A percentile compares a stretch with the other conserved stretches of the same genome.
These are phyloP conservation scores for Podaxis sp. DNA, from an alignment of 768 basidiomycete genomes.

Conservation along the genomic window DNA sequence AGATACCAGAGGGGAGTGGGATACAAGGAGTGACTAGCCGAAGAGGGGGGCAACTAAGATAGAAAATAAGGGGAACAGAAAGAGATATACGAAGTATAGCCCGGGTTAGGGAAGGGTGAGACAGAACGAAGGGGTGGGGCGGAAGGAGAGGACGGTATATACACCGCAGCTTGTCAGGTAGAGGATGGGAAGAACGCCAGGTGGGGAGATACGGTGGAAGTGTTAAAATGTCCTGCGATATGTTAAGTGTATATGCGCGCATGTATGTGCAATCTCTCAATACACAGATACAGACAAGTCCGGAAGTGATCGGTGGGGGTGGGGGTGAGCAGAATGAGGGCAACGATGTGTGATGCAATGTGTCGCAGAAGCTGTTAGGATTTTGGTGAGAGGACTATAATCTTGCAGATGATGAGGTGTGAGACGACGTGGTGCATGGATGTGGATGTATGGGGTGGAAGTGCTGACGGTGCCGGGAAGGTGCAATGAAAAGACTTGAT, in stretches of 20 bases:
- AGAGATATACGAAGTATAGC: too few relatives aligned
- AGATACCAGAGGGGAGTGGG: neutral
- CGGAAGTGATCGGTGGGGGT: neutral
- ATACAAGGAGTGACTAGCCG: slow-evolving; percentile 12
- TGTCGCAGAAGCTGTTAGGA: slow-evolving; percentile 1
- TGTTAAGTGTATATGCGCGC: neutral
- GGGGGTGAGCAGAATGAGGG: slow-evolving; percentile 1
- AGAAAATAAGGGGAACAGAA: neutral
- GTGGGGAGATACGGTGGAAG: neutral
- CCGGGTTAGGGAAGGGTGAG: neutral
- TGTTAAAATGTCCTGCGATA: neutral
- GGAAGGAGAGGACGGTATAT: neutral
- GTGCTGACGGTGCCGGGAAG: slow-evolving; percentile 10
- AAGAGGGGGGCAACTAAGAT: neutral
- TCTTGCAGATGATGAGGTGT: neutral
- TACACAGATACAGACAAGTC: neutral
- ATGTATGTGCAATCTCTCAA: neutral
- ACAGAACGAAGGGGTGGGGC: neutral
- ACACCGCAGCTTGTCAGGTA: neutral
- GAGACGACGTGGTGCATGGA: neutral
- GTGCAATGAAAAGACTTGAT: neutral
- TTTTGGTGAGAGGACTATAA: neutral
- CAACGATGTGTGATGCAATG: neutral
- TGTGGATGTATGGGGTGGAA: neutral
- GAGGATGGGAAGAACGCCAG: neutral